These are phyloP conservation scores for Fistulinella cinereoalba DNA, from an alignment of 1,284 basidiomycete genomes.

Conservation along the genomic window DNA sequence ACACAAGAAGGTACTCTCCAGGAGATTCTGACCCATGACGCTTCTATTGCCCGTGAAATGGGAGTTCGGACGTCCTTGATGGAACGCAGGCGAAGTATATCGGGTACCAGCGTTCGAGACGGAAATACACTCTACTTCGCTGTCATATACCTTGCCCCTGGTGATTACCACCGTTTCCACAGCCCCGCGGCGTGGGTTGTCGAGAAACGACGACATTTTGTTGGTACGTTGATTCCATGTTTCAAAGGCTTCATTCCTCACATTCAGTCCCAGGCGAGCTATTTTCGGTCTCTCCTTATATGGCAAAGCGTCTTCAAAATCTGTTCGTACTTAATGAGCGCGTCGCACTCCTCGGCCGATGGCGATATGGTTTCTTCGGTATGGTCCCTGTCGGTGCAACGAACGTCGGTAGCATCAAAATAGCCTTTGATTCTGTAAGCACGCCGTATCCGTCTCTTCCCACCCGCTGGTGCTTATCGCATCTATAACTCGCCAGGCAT, in stretches of 20 bases:
- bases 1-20: slow-evolving; percentile 49
- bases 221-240: slow-evolving; percentile 50
- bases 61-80: slow-evolving; percentile 51
- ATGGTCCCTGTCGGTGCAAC: slow-evolving; percentile 99
- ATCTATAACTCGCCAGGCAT: slow-evolving; percentile 42
- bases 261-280: slow-evolving; percentile 64
- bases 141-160: slow-evolving; percentile 97
- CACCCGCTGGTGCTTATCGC: background rate
- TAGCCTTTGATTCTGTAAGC: slow-evolving; percentile 90
- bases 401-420: slow-evolving; percentile 94
- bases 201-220: slow-evolving; percentile 92
- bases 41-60: slow-evolving; percentile 66
- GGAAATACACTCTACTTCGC: slow-evolving; percentile 88
- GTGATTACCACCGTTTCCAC: slow-evolving; percentile 99
- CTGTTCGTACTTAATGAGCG: slow-evolving; percentile 97
- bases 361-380: slow-evolving; percentile 94
- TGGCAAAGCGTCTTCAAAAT: slow-evolving; percentile 89
- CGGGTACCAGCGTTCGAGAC: slow-evolving; percentile 50
- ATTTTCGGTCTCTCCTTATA: slow-evolving; percentile 95
- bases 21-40: slow-evolving; percentile 61
- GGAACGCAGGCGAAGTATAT: slow-evolving; percentile 40
- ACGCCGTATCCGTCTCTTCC: background rate
- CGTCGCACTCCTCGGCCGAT: slow-evolving; percentile 93
- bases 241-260: background rate
- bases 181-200: slow-evolving; percentile 96